These are phyloP conservation scores for Aotearoamyces nothofagi DNA, from an alignment of 2,329 filamentous ascomycete species.

Conservation along the genomic window DNA sequence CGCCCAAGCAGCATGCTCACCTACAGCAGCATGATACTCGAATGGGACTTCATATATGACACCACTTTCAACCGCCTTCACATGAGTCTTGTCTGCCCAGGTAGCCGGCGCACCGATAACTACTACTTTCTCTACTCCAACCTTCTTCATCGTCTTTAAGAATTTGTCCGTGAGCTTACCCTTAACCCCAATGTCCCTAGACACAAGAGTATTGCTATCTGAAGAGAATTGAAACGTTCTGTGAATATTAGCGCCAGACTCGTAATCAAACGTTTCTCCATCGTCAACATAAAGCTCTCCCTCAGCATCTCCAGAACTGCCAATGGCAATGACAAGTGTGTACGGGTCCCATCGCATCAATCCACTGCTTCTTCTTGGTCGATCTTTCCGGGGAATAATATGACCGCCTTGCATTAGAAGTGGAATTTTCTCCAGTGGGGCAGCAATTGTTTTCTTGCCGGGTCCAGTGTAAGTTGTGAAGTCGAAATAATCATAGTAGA, in stretches of 20 bases:
- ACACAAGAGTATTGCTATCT: slow-evolving; percentile 41
- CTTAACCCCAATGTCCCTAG: slow-evolving; percentile 44
- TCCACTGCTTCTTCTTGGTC: slow-evolving; percentile 68
- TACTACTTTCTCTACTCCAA: slow-evolving; percentile 72
- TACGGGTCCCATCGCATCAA: slow-evolving; percentile 94
- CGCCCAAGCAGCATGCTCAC: slow-evolving; percentile 43
- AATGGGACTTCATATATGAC: slow-evolving; percentile 41
- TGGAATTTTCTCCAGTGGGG: slow-evolving; percentile 76
- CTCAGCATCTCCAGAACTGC: slow-evolving; percentile 53
- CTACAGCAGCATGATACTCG: slow-evolving; percentile 37
- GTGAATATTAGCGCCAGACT: slow-evolving; percentile 78
- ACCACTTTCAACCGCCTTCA: slow-evolving; percentile 37
- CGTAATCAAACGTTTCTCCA: slow-evolving; percentile 80
- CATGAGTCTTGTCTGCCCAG: slow-evolving; percentile 52
- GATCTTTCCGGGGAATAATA: slow-evolving; percentile 79
- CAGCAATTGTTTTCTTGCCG: slow-evolving; percentile 53
- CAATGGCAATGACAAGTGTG: slow-evolving; percentile 68
- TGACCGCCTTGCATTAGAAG: slow-evolving; percentile 88
- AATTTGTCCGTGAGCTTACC: slow-evolving; percentile 55
- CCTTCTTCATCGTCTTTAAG: slow-evolving; percentile 62
- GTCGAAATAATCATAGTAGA: slow-evolving; percentile 93
- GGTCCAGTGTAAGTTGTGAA: slow-evolving; percentile 59
- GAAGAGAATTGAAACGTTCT: slow-evolving; percentile 55
- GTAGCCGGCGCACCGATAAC: slow-evolving; percentile 61
- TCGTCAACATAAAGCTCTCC: slow-evolving; percentile 87